Evolutionary conservation across 2,329 filamentous ascomycete species (phyloP), one percentile per base, ranked within the genome.

Genomic region (Penicillium glabrum): DNA sequence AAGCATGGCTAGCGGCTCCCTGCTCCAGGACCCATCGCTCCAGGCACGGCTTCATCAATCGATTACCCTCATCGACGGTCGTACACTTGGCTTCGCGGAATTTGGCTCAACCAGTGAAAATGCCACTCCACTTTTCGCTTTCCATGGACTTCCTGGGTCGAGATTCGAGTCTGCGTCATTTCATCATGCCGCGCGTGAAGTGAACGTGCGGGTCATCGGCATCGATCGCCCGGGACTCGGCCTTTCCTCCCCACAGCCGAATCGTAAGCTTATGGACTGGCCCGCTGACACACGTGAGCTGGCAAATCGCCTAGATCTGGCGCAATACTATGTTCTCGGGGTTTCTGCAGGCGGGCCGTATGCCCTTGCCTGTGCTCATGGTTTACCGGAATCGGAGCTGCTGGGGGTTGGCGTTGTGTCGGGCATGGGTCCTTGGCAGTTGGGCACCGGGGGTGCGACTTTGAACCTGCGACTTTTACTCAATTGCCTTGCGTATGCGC

Each of bases 221-320:
- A 50, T 59, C 43, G 56, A 61, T 53, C 56, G 56, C 19, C 56
- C 60, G 31, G 55, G 55, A 29, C 35, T 53, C 26, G 57, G 57
- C 29, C 49, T 54, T 31, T 53, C 51, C 24, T 57, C 59, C 26
- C 47, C 56, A 37, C 56, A 47, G 27, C 48, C 37, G 29, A 51
- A n/a, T 29, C 44, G 55, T 46, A 60, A 56, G 49, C 51, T 59
- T 48, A 44, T 56, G 21, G 54, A 53, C 21, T 56, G 39, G 47
- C 49, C 56, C 8, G 37, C 51, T 16, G 58, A 58, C 23, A 29
- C 48, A 16, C 53, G 58, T 45, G 55, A 51, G 26, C 26, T 58
- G 50, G 51, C 48, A 6, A 41, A 44, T 16, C 19, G 50, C 27
- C 46, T 56, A 13, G 31, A 54, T 7, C 14, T 54, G 24, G 19